Conservation (phyloP, 768 basidiomycete species). For the Mycena sanguinolenta region DNA sequence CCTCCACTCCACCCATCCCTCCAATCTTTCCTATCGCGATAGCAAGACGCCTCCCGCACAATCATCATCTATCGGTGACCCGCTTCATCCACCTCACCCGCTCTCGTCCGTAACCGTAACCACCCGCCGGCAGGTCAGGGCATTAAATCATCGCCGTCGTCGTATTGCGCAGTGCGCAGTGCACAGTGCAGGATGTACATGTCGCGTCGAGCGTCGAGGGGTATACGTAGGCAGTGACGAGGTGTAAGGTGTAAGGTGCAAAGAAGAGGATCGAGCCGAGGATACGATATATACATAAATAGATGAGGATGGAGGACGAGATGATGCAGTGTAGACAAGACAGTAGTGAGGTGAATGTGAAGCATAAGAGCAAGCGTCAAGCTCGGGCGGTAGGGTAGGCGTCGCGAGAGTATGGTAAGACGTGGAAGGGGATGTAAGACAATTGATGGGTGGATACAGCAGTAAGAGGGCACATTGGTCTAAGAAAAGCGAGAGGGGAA, state of each 20-base stretch:
- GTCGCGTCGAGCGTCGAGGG: no score
- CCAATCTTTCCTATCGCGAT: no score
- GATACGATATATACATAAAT: neutral
- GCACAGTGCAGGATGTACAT: no score
- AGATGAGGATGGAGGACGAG: neutral
- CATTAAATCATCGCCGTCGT: neutral
- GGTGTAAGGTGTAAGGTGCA: neutral
- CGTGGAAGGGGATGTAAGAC: no score
- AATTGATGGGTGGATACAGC: no score
- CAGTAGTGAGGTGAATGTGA: neutral
- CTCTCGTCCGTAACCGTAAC: neutral
- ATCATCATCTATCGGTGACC: no score
- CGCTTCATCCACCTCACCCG: no score
- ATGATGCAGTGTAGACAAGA: neutral
- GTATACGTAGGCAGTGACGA: no score
- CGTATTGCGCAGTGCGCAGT: no score
- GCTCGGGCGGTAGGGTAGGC: neutral
- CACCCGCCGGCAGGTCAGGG: neutral
- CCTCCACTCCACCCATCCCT: no score
- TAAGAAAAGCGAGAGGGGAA: neutral
- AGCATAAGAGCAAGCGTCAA: neutral
- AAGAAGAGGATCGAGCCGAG: neutral
- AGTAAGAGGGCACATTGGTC: neutral
- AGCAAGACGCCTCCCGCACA: no score
- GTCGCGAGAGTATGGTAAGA: no score